A percentile compares a stretch with the other conserved stretches of the same genome.
phyloP scores from a whole-genome alignment of 768 basidiomycete genomes.

The Fomitopsis pulvina region DNA sequence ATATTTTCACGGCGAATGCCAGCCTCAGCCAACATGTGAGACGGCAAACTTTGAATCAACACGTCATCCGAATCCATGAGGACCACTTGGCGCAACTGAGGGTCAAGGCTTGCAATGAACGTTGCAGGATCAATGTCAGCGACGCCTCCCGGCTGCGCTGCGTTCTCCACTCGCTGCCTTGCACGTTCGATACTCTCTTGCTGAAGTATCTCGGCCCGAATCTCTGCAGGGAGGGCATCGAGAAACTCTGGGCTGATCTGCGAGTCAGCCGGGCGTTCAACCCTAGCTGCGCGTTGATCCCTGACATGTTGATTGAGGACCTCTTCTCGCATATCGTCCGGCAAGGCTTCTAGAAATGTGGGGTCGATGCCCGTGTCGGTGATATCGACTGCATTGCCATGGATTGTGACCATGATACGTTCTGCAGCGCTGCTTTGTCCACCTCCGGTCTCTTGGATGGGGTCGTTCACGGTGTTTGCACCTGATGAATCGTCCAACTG shows the following conservation, averaged over 20 bases:
- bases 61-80: constrained; percentile 84
- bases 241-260: constrained; percentile 94
- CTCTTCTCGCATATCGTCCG: constrained; percentile 98
- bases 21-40: constrained; percentile 83
- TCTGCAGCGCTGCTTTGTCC: constrained; percentile 21
- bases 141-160: constrained; percentile 26
- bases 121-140: constrained; percentile 83
- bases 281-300: constrained; percentile 75
- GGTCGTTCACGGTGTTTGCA: constrained; percentile 11
- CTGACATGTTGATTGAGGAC: constrained; percentile 96
- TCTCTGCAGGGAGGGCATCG: constrained; percentile 91
- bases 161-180: constrained; percentile 39
- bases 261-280: constrained; percentile 72
- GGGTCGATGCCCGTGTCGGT: constrained; percentile 99
- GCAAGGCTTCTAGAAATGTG: constrained; percentile 93
- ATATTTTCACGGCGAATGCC: constrained; percentile 40
- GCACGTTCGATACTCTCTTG: constrained; percentile 85
- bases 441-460: constrained; percentile 1
- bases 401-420: constrained; percentile 84
- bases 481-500: constrained; percentile 8
- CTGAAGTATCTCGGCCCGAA: constrained; percentile 94
- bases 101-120: constrained; percentile 90
- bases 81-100: constrained; percentile 84
- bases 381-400: constrained; percentile 91
- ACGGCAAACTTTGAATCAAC: constrained; percentile 74